Conservation (phyloP, 140 eudicot genomes). For the Ambrosia hybrid region DNA sequence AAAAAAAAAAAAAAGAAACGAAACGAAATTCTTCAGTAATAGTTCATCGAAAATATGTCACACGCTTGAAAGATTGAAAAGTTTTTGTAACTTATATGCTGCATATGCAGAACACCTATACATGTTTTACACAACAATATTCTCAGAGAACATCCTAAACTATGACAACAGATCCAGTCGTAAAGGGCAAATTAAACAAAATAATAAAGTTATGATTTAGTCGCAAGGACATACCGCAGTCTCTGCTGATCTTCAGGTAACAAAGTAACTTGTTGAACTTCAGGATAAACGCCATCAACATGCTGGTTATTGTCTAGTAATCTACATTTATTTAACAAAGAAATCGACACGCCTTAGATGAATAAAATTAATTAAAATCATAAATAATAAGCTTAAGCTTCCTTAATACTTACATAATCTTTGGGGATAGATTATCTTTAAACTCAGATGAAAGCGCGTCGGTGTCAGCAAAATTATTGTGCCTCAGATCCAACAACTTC, state of each 20-base stretch:
- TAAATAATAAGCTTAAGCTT: conserved; percentile 2
- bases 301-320: conserved; percentile 53
- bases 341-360: background rate
- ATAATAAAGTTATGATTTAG: too few species aligned
- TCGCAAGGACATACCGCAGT: conserved; percentile 32
- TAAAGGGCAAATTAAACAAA: too few species aligned
- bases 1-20: background rate
- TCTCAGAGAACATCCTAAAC: too few species aligned
- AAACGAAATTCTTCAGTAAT: background rate
- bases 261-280: conserved; percentile 36
- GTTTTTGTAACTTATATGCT: too few species aligned
- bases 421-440: conserved; percentile 32
- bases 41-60: background rate
- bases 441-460: conserved; percentile 43
- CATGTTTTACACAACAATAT: too few species aligned
- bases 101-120: too few species aligned
- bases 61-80: background rate
- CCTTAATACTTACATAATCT: conserved; percentile 53
- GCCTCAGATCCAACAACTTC: conserved; percentile 64
- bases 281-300: conserved; percentile 37
- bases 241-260: conserved; percentile 33
- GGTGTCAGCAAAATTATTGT: conserved; percentile 50
- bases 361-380: conserved; percentile 3
- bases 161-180: too few species aligned
- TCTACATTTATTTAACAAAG: conserved; percentile 37